phyloP scores from a whole-genome alignment of 2,329 filamentous ascomycete species.

The Claviceps sp. region DNA sequence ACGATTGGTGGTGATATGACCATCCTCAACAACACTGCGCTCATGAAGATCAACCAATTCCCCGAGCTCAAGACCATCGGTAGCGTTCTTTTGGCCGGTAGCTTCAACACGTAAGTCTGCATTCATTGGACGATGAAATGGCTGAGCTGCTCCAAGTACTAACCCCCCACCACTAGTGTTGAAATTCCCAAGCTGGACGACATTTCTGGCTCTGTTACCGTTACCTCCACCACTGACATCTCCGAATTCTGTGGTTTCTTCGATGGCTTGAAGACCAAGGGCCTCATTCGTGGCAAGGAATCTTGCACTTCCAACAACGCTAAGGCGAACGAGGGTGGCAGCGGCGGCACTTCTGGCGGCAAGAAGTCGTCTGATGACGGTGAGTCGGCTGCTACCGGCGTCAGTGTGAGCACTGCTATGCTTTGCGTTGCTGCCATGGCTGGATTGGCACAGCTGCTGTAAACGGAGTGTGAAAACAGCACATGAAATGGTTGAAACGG shows the following conservation, averaged over 20 bases:
- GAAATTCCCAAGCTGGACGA: constrained; percentile 51
- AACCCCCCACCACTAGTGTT: constrained; percentile 38
- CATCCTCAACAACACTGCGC: constrained; percentile 78
- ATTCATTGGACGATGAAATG: neutral
- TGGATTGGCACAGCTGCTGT: constrained; percentile 38
- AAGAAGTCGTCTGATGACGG: constrained; percentile 16
- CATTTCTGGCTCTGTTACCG: constrained; percentile 59
- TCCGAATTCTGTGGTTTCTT: constrained; percentile 39
- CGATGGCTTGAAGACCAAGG: constrained; percentile 24
- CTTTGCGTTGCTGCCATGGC: constrained; percentile 34
- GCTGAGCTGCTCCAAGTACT: neutral
- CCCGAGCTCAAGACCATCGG: constrained; percentile 57
- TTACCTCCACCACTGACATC: constrained; percentile 53
- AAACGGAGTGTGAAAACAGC: constrained; percentile 17
- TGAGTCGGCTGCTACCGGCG: constrained; percentile 30
- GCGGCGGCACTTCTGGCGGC: constrained; percentile 16
- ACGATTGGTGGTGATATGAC: constrained; percentile 66
- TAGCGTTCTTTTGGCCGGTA: constrained; percentile 74
- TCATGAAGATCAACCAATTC: constrained; percentile 54
- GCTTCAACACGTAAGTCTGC: constrained; percentile 61
- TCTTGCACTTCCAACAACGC: constrained; percentile 38
- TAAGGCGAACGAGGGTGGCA: constrained; percentile 35
- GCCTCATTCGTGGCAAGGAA: constrained; percentile 28
- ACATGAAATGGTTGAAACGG: constrained; percentile 20
- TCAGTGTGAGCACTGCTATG: constrained; percentile 32